A percentile compares a stretch with the other conserved stretches of the same genome.
Evolutionary conservation across 768 basidiomycete genomes (phyloP).

Genomic region (Collybiopsis luxurians): DNA sequence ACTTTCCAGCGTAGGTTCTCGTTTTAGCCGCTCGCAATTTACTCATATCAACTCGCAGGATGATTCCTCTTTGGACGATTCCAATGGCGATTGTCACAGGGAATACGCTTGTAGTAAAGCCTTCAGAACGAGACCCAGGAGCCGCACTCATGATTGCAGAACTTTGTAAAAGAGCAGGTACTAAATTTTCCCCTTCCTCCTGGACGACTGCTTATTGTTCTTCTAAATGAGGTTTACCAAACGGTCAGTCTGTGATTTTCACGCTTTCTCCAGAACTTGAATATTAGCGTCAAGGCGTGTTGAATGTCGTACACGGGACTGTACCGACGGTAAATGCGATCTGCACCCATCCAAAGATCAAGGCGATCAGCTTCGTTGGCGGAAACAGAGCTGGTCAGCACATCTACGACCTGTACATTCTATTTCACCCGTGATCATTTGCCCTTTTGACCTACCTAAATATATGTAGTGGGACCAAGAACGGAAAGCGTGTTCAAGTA

Average conservation of each 20-base stretch:
- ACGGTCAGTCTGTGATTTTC: background rate
- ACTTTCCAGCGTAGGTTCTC: constrained; percentile 75
- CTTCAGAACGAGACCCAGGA: constrained; percentile 94
- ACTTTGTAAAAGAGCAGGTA: constrained; percentile 82
- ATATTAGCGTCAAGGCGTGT: constrained; percentile 34
- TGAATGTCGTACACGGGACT: constrained; percentile 84
- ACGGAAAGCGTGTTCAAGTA: constrained; percentile 87
- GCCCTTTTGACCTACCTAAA: background rate
- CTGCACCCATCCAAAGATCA: constrained; percentile 88
- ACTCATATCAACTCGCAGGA: constrained; percentile 38
- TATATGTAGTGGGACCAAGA: constrained; percentile 62
- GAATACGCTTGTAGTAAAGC: constrained; percentile 93
- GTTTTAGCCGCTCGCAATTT: constrained; percentile 1
- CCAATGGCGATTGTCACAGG: constrained; percentile 89
- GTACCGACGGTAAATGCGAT: constrained; percentile 90
- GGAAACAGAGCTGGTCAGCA: constrained; percentile 91
- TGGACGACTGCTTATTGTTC: background rate
- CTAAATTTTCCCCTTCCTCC: constrained; percentile 1
- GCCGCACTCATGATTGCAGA: constrained; percentile 98
- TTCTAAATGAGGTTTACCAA: background rate
- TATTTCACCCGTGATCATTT: background rate
- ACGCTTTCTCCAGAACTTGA: constrained; percentile 52
- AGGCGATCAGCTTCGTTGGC: constrained; percentile 95
- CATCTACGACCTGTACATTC: constrained; percentile 77
- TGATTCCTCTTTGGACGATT: constrained; percentile 98